Conservation (phyloP, 495 filamentous ascomycete species). For the Neurospora tetrasperma region DNA sequence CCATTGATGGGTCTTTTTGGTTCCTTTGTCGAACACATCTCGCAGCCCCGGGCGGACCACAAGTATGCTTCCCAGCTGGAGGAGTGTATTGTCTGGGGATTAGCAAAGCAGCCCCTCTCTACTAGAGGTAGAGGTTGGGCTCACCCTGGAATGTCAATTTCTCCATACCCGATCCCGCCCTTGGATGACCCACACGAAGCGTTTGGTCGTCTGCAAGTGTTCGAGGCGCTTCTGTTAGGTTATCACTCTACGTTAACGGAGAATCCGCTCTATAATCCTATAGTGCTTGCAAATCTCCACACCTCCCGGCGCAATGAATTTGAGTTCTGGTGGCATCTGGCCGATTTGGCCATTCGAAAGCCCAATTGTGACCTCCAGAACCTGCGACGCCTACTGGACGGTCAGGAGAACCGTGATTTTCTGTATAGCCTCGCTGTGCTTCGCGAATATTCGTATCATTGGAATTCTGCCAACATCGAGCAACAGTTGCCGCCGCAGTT, state of each 20-base stretch:
- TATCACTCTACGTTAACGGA: slow-evolving; percentile 40
- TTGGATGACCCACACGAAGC: slow-evolving; percentile 49
- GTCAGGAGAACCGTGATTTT: slow-evolving; percentile 80
- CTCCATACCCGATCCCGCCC: slow-evolving; percentile 1
- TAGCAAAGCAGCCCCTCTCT: slow-evolving; percentile 30
- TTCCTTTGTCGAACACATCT: slow-evolving; percentile 43
- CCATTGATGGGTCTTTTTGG: slow-evolving; percentile 53
- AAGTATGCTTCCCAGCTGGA: slow-evolving; percentile 54
- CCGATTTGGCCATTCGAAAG: slow-evolving; percentile 46
- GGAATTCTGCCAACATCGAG: slow-evolving; percentile 53
- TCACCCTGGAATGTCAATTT: slow-evolving; percentile 15
- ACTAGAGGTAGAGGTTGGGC: slow-evolving; percentile 13
- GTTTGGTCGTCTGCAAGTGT: slow-evolving; percentile 56
- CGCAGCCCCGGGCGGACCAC: slow-evolving; percentile 48
- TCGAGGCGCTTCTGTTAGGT: slow-evolving; percentile 66
- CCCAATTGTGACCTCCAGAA: slow-evolving; percentile 40
- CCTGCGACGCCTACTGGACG: slow-evolving; percentile 60
- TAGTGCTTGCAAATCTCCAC: slow-evolving; percentile 30
- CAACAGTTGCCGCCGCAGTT: slow-evolving; percentile 48
- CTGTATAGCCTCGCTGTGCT: slow-evolving; percentile 80
- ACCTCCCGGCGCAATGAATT: slow-evolving; percentile 51
- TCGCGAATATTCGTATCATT: slow-evolving; percentile 58
- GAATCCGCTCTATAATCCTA: slow-evolving; percentile 40
- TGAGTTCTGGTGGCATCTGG: slow-evolving; percentile 73
- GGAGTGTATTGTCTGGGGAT: slow-evolving; percentile 60